These are phyloP conservation scores for Suillus spraguei DNA, from an alignment of 768 basidiomycete species.

Conservation along the genomic window DNA sequence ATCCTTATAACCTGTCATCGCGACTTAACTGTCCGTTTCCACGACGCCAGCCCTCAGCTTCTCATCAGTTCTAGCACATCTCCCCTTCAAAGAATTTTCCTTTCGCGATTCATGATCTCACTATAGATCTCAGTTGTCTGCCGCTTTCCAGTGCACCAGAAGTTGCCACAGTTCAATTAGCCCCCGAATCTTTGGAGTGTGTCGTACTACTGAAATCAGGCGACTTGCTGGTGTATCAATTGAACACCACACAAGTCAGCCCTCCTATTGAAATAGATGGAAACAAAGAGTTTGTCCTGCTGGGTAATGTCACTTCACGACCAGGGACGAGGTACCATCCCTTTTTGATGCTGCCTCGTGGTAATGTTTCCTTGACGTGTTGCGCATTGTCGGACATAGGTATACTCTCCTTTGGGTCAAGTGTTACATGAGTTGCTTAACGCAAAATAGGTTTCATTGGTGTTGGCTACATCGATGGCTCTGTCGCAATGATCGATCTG, in stretches of 20 bases:
- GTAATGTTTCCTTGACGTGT: constrained; percentile 49
- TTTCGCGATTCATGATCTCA: constrained; percentile 58
- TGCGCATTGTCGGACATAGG: constrained; percentile 77
- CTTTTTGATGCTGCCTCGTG: constrained; percentile 56
- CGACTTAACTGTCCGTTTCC: constrained; percentile 69
- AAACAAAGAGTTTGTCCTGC: constrained; percentile 54
- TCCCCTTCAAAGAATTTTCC: constrained; percentile 69
- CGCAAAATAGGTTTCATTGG: constrained; percentile 71
- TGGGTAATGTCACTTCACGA: constrained; percentile 50
- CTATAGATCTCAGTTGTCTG: constrained; percentile 55
- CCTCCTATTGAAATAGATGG: constrained; percentile 23
- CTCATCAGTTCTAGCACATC: constrained; percentile 47
- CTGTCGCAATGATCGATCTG: constrained; percentile 70
- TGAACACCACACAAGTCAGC: constrained; percentile 26
- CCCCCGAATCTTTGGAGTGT: constrained; percentile 59
- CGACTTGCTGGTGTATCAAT: constrained; percentile 55
- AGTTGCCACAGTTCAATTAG: constrained; percentile 51
- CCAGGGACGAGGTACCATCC: constrained; percentile 55
- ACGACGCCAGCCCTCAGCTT: constrained; percentile 74
- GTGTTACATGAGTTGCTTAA: neutral
- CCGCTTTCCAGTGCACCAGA: constrained; percentile 34
- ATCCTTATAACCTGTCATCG: constrained; percentile 64
- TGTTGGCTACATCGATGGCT: constrained; percentile 61
- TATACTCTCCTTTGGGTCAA: constrained; percentile 32
- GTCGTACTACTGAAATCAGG: constrained; percentile 56